Conservation (phyloP, 495 filamentous ascomycete genomes). For the Penicillium goetzii region DNA sequence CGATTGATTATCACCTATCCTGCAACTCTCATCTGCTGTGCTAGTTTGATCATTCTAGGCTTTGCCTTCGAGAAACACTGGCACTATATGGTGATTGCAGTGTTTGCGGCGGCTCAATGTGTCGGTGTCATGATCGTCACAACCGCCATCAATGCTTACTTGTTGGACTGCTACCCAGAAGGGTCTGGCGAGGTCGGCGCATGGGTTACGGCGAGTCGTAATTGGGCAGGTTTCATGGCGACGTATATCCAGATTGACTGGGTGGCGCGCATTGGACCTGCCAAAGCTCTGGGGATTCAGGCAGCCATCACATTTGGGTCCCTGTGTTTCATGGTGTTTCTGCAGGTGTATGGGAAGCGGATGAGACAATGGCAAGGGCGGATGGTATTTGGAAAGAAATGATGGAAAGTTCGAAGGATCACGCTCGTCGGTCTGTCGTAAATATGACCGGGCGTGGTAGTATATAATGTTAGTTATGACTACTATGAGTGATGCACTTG, state of each 20-base stretch:
- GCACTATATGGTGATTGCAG: constrained; percentile 56
- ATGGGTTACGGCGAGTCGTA: constrained; percentile 54
- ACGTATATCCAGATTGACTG: constrained; percentile 55
- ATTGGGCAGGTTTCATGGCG: constrained; percentile 52
- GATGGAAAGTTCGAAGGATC: not conserved
- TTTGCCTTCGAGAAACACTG: constrained; percentile 55
- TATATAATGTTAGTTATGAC: not conserved
- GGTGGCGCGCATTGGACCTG: constrained; percentile 20
- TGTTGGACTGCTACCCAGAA: constrained; percentile 62
- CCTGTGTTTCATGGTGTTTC: constrained; percentile 15
- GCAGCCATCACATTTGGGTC: constrained; percentile 21
- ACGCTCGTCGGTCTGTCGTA: not conserved
- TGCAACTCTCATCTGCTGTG: constrained; percentile 1
- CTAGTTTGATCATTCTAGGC: constrained; percentile 58
- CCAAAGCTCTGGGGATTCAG: constrained; percentile 19
- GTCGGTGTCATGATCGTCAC: constrained; percentile 67
- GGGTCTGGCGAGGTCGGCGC: constrained; percentile 59
- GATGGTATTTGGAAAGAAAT: constrained; percentile 18
- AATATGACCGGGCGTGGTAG: not conserved
- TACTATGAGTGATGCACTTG: not conserved
- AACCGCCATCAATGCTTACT: constrained; percentile 61
- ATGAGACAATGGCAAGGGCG: constrained; percentile 15
- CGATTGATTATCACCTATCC: constrained; percentile 43
- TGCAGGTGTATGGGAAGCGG: constrained; percentile 24
- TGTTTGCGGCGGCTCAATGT: constrained; percentile 2